A percentile compares a stretch with the other conserved stretches of the same genome.
phyloP scores from a whole-genome alignment of 306 rosid genomes.

The Morella rubra region DNA sequence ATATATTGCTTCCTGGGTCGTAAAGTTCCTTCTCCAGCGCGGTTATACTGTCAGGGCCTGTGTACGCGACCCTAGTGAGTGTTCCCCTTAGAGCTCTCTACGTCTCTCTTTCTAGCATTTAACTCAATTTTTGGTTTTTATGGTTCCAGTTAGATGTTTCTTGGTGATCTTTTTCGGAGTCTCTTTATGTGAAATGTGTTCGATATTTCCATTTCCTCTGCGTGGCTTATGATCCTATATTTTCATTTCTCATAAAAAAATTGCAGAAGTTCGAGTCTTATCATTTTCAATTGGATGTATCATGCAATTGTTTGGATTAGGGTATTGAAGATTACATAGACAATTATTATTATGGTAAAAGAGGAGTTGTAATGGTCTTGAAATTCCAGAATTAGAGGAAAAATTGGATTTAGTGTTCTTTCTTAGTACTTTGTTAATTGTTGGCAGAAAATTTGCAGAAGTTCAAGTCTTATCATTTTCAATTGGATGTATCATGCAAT shows the following conservation, averaged over 20 bases:
- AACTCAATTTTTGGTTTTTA: not conserved
- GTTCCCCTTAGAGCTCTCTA: no score
- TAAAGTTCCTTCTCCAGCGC: conserved; percentile 45
- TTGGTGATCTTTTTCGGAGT: not conserved
- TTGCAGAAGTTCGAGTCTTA: no score
- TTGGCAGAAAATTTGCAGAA: no score
- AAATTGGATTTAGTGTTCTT: no score
- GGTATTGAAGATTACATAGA: no score
- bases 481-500: no score
- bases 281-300: not conserved
- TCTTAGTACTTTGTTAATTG: not conserved
- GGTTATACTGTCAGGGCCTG: conserved; percentile 56
- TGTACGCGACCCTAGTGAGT: conserved; percentile 49
- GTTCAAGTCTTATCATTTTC: no score
- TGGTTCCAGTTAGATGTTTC: not conserved
- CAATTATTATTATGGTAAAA: no score
- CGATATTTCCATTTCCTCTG: not conserved
- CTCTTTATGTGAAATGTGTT: not conserved
- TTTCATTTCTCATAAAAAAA: not conserved
- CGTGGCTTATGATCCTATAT: not conserved
- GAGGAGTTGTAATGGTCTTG: no score
- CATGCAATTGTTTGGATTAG: no score
- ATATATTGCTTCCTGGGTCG: conserved; percentile 46
- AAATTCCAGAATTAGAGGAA: no score
- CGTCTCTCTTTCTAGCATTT: not conserved